phyloP scores from a whole-genome alignment of 2,329 filamentous ascomycete genomes.

The Raffaelea arxii region DNA sequence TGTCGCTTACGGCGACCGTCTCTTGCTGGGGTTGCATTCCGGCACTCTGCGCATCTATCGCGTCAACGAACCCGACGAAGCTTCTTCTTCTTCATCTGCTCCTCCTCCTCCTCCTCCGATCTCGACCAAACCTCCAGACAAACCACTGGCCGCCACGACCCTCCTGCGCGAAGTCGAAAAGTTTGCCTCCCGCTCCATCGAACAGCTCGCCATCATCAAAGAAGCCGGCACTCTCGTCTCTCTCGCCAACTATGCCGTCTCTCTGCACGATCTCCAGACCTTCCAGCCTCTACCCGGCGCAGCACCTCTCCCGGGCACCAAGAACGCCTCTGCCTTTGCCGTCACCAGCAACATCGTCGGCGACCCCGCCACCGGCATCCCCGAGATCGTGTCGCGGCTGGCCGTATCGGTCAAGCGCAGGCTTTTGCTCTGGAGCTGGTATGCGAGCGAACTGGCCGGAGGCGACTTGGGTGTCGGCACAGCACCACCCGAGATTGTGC shows the following conservation, averaged over 20 bases:
- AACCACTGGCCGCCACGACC: constrained; percentile 33
- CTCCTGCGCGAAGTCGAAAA: constrained; percentile 86
- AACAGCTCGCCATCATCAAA: constrained; percentile 92
- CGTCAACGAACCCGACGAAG: constrained; percentile 56
- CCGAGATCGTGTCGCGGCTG: constrained; percentile 82
- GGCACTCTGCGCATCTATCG: constrained; percentile 85
- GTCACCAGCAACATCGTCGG: constrained; percentile 94
- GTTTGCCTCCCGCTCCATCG: constrained; percentile 82
- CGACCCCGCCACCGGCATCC: constrained; percentile 76
- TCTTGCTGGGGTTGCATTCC: constrained; percentile 85
- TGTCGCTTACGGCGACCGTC: constrained; percentile 81
- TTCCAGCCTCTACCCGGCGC: constrained; percentile 63
- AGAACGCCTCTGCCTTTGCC: constrained; percentile 81
- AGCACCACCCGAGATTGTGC: constrained; percentile 53
- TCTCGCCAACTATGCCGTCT: constrained; percentile 81
- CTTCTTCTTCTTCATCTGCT: constrained; percentile 22
- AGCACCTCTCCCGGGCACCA: constrained; percentile 65
- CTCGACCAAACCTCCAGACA: constrained; percentile 2
- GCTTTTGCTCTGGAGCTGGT: constrained; percentile 88
- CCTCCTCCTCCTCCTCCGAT: constrained; percentile 16
- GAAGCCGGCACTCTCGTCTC: constrained; percentile 88
- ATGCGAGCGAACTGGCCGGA: constrained; percentile 72
- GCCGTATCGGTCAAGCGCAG: constrained; percentile 90
- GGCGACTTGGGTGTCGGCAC: not conserved
- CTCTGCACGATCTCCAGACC: constrained; percentile 78